A percentile compares a stretch with the other conserved stretches of the same genome.
Conservation (phyloP, 768 basidiomycete species). For the Boletales sp. region DNA sequence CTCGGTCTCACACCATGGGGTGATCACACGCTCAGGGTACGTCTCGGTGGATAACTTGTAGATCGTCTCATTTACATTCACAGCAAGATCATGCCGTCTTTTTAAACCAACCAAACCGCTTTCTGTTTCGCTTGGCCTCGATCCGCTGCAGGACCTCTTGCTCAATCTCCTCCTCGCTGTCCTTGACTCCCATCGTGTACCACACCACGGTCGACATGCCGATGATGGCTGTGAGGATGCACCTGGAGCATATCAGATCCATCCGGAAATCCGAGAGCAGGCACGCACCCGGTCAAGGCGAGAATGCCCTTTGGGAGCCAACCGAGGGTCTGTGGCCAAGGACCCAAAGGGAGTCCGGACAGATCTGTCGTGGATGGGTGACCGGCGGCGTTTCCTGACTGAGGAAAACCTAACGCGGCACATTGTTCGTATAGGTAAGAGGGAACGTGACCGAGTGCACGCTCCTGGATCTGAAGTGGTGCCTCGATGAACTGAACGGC, state of each 20-base stretch:
- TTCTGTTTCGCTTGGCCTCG: slow-evolving; percentile 52
- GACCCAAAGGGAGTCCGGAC: slow-evolving; percentile 58
- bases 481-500: slow-evolving; percentile 85
- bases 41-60: too few species aligned
- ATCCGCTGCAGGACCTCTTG: slow-evolving; percentile 56
- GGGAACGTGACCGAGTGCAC: slow-evolving; percentile 45
- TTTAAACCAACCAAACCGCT: slow-evolving; percentile 40
- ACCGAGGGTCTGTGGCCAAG: slow-evolving; percentile 68
- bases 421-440: slow-evolving; percentile 71
- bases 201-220: slow-evolving; percentile 83
- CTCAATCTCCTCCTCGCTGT: slow-evolving; percentile 82
- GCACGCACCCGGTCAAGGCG: slow-evolving; percentile 68
- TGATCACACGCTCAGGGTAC: too few species aligned
- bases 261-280: neutral
- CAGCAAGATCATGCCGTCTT: slow-evolving; percentile 4
- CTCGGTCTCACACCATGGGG: too few species aligned
- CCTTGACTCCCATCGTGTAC: slow-evolving; percentile 75
- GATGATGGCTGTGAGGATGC: slow-evolving; percentile 76
- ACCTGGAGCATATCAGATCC: slow-evolving; percentile 39
- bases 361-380: slow-evolving; percentile 67
- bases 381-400: slow-evolving; percentile 87
- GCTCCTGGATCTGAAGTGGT: slow-evolving; percentile 64
- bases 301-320: slow-evolving; percentile 73
- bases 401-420: slow-evolving; percentile 49
- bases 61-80: too few species aligned